phyloP scores from a whole-genome alignment of 192 early-diverging fungal genomes.

The Spinellus fusiger region DNA sequence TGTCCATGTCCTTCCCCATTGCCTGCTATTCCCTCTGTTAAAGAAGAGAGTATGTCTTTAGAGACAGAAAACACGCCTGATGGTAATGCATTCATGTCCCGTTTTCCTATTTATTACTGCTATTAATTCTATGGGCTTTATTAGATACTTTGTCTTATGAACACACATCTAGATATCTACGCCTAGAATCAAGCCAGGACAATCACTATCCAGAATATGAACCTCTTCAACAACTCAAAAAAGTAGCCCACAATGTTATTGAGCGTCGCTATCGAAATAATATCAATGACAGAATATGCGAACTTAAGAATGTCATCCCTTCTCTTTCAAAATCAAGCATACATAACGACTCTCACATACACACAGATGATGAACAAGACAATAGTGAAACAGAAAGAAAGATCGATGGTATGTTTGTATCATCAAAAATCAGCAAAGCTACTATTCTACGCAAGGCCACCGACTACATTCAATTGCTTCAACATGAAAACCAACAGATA shows the following conservation, averaged over 20 bases:
- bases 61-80: not conserved
- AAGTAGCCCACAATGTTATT: slow-evolving; percentile 93
- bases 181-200: not conserved
- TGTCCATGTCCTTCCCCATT: too few relatives aligned
- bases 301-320: slow-evolving; percentile 82
- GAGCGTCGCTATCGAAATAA: slow-evolving; percentile 95
- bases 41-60: not conserved
- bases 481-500: slow-evolving; percentile 31
- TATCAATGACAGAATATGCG: slow-evolving; percentile 92
- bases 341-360: slow-evolving; percentile 20
- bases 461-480: slow-evolving; percentile 76
- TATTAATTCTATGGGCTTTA: too few relatives aligned
- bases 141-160: not conserved
- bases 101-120: too few relatives aligned
- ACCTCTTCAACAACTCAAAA: slow-evolving; percentile 63
- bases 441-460: slow-evolving; percentile 88
- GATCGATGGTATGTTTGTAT: slow-evolving; percentile 81
- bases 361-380: slow-evolving; percentile 42
- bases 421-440: slow-evolving; percentile 89
- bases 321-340: slow-evolving; percentile 53
- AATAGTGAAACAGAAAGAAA: slow-evolving; percentile 23
- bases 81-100: too few relatives aligned
- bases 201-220: not conserved
- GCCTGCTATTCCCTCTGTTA: too few relatives aligned
- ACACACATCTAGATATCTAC: slow-evolving; percentile 3